Conservation (phyloP, 2,329 filamentous ascomycete genomes). For the Thelonectria olida region DNA sequence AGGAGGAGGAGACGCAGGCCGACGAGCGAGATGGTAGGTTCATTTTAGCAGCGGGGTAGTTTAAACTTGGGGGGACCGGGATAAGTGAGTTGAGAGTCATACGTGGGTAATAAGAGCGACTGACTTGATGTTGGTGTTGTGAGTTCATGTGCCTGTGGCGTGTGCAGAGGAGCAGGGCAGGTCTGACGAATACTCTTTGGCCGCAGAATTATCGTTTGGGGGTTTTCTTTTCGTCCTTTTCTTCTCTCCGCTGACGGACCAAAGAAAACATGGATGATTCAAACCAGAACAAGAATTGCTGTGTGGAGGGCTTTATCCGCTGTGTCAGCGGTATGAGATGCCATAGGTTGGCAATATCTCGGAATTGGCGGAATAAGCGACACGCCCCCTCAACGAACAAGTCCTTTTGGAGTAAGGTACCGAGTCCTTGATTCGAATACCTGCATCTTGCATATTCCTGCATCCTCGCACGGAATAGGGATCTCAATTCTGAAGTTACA, state of each 20-base stretch:
- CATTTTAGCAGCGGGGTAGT: slow-evolving; percentile 31
- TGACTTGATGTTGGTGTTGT: background rate
- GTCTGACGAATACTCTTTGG: too few species aligned
- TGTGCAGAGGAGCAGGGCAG: too few species aligned
- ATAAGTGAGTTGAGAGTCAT: background rate
- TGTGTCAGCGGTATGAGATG: slow-evolving; percentile 5
- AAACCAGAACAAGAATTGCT: slow-evolving; percentile 26
- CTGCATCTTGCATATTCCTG: background rate
- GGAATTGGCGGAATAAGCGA: slow-evolving; percentile 22
- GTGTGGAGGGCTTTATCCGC: slow-evolving; percentile 16
- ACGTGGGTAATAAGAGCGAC: background rate
- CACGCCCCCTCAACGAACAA: background rate
- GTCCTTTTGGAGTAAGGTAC: background rate
- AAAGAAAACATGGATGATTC: slow-evolving; percentile 32
- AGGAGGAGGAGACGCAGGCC: background rate
- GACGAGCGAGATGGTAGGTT: slow-evolving; percentile 11
- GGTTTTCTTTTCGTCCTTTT: slow-evolving; percentile 1
- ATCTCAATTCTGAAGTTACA: background rate
- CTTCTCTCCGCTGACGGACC: slow-evolving; percentile 17
- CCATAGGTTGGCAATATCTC: slow-evolving; percentile 14
- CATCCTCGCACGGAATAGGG: background rate
- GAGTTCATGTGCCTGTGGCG: slow-evolving; percentile 3
- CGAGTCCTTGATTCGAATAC: too few species aligned
- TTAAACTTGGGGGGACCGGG: slow-evolving; percentile 11
- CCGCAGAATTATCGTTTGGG: background rate